A percentile compares a stretch with the other conserved stretches of the same genome.
Evolutionary conservation across 306 rosid genomes (phyloP).

Genomic region (Quercus engelmannii): DNA sequence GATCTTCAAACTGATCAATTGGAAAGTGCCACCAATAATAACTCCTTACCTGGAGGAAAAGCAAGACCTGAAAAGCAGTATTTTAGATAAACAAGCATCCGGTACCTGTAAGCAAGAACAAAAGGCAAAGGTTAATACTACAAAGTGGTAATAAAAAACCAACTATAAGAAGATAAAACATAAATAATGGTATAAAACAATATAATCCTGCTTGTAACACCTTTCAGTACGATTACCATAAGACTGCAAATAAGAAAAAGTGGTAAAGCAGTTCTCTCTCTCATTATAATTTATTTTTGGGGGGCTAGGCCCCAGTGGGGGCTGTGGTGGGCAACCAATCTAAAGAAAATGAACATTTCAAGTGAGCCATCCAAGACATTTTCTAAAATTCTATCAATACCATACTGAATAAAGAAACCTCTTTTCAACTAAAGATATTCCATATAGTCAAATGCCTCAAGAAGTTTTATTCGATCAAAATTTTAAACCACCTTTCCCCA

Average conservation of each 20-base stretch:
- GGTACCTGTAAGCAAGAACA: constrained; percentile 54
- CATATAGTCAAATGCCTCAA: not conserved
- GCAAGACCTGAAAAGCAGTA: constrained; percentile 95
- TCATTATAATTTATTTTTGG: no score
- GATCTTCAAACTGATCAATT: not conserved
- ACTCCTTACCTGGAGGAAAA: constrained; percentile 88
- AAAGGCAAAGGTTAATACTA: constrained; percentile 13
- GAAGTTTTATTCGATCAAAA: not conserved
- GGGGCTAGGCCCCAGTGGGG: no score
- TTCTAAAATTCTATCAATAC: not conserved
- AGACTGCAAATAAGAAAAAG: not conserved
- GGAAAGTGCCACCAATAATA: not conserved
- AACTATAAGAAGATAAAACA: constrained; percentile 13
- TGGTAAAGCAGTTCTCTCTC: not conserved
- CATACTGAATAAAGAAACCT: not conserved
- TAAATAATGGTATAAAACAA: not conserved
- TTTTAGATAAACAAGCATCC: constrained; percentile 90
- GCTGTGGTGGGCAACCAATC: no score
- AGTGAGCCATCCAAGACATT: not conserved
- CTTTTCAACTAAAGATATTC: not conserved
- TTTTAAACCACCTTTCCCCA: not conserved
- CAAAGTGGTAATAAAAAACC: constrained; percentile 19
- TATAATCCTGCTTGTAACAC: not conserved
- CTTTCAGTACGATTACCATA: not conserved
- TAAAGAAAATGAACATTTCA: not conserved